These are phyloP conservation scores for Tulasnella sp. DNA, from an alignment of 768 basidiomycete genomes.

Conservation along the genomic window DNA sequence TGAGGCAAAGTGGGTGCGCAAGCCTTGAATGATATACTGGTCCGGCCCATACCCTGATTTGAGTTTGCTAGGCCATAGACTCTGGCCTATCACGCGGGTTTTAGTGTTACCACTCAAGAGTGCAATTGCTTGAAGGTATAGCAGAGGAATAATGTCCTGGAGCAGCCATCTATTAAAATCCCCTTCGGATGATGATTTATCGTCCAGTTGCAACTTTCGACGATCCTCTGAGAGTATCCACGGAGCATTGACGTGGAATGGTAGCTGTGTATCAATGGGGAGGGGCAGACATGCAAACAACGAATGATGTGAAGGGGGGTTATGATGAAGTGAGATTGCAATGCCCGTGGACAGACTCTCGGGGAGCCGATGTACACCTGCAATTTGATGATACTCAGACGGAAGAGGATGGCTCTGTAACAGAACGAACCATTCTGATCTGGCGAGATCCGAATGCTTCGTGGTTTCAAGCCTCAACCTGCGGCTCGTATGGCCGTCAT, in stretches of 20 bases:
- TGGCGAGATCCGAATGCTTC: neutral
- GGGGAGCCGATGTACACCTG: no score
- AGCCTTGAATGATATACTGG: constrained; percentile 26
- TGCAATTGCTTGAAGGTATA: constrained; percentile 21
- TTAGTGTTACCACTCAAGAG: constrained; percentile 30
- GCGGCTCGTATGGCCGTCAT: neutral
- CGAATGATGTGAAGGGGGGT: neutral
- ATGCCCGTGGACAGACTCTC: neutral
- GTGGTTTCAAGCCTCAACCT: neutral
- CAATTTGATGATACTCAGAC: no score
- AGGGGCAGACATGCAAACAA: constrained; percentile 38
- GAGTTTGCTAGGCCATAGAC: constrained; percentile 31
- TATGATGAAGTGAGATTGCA: neutral
- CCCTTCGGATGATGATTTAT: no score
- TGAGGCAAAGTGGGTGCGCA: constrained; percentile 31
- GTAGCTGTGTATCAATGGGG: constrained; percentile 30
- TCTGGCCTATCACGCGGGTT: constrained; percentile 15
- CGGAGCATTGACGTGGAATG: constrained; percentile 36
- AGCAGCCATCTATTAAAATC: constrained; percentile 4
- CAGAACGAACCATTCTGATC: neutral
- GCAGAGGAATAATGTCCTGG: neutral
- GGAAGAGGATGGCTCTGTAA: neutral
- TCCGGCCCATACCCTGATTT: constrained; percentile 30
- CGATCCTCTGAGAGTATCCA: constrained; percentile 38
- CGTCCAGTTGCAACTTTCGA: constrained; percentile 17